Evolutionary conservation across 805 yeast species (phyloP).

Genomic region (Myxozyma melibiosi): DNA sequence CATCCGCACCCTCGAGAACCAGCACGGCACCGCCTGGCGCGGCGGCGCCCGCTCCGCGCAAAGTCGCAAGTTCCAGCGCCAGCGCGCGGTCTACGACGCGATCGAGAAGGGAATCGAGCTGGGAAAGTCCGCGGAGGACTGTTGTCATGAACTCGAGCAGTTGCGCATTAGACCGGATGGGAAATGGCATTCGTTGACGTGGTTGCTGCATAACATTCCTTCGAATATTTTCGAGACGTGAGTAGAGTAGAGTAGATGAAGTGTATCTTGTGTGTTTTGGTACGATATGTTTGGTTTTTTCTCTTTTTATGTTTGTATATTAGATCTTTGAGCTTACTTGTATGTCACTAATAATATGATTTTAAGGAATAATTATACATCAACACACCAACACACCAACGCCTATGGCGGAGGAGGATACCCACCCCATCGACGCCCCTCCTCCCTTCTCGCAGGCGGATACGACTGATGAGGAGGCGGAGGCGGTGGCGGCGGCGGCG

Average conservation of each 20-base stretch:
- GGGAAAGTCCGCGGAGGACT: slow-evolving; percentile 28
- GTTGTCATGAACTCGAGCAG: slow-evolving; percentile 28
- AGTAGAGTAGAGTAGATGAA: neutral
- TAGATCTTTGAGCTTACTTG: neutral
- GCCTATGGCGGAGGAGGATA: neutral
- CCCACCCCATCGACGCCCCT: neutral
- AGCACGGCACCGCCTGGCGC: slow-evolving; percentile 32
- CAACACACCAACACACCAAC: too few relatives aligned
- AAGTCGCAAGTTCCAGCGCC: slow-evolving; percentile 30
- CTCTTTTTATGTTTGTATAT: neutral
- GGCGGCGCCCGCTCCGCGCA: slow-evolving; percentile 33
- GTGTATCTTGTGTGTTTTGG: neutral
- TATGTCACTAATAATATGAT: neutral
- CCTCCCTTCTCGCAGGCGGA: slow-evolving; percentile 1
- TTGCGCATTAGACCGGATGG: slow-evolving; percentile 24
- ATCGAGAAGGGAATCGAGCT: slow-evolving; percentile 22
- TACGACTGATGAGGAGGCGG: neutral
- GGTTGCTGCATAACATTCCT: slow-evolving; percentile 28
- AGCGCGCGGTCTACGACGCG: slow-evolving; percentile 26
- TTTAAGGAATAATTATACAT: too few relatives aligned
- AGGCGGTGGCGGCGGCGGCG: slow-evolving; percentile 6
- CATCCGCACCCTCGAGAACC: slow-evolving; percentile 21
- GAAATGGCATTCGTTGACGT: slow-evolving; percentile 23
- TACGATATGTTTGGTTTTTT: neutral
- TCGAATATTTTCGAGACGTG: slow-evolving; percentile 19